Evolutionary conservation across 768 basidiomycete genomes (phyloP), one percentile per base, ranked within the genome.

Genomic region (Sarcodon sp.): DNA sequence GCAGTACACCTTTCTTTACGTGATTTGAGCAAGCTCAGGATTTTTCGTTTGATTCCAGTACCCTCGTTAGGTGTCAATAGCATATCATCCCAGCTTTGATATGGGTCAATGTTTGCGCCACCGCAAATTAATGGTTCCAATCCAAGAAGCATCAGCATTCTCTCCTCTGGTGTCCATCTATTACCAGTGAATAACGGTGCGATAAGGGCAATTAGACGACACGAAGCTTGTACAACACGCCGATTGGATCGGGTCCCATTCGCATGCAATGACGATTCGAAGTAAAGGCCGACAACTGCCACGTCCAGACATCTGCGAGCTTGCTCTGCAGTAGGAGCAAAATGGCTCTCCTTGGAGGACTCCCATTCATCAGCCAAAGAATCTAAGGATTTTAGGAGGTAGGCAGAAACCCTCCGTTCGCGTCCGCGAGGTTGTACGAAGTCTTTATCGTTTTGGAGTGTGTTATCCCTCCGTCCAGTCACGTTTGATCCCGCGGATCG

Each of bases 251-350:
- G 66, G 2, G 69, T 76, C 12, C 86, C 87, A 48, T 87, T 90
- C 46, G 79, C 54, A 7, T 71, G 57, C 6, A 91, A 71, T 1
- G 77, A 54, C 3, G 76, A 73, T 59, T 91, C 83, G 55, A 87
- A 93, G 34, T 69, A 67, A 2, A 96, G 63, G 3, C 80, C 75
- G 1, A 69, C 66, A 7, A 88, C 68, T 5, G 79, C 76, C 32
- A 83, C 62, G 58, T 97, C 91, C 47, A 96, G 56, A 4, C 76
- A 69, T 32, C 72, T 69, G 16, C 89, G 78, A 4, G 81, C 71
- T 43, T 69, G 71, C 59, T 87, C 87, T 0, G 76, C 77, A 6
- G 75, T 76, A 18, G 71, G 69, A 50, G 67, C 67, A 10, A 55
- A 51, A 31, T 53, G 54, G 6, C 48, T 57, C 11, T 65, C 64